A percentile compares a stretch with the other conserved stretches of the same genome.
Evolutionary conservation across 2,329 filamentous ascomycete genomes (phyloP).

Genomic region (Daldinia sp.): DNA sequence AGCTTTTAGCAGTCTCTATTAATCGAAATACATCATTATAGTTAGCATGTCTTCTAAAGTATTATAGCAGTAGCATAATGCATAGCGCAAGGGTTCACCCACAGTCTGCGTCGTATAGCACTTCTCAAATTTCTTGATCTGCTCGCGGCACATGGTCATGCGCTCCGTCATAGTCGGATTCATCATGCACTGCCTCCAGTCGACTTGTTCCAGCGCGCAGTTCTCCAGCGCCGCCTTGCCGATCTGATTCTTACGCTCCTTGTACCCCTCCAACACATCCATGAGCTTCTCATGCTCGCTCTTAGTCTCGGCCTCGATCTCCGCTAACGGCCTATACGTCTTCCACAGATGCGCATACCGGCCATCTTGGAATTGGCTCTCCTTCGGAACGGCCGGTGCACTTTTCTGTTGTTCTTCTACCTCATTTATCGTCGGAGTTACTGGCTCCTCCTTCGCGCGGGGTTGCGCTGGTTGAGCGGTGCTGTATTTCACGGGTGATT

Average conservation of each 20-base stretch:
- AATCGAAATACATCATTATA: background rate
- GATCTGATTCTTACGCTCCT: slow-evolving; percentile 82
- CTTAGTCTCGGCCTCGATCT: slow-evolving; percentile 76
- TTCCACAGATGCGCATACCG: slow-evolving; percentile 90
- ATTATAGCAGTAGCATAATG: background rate
- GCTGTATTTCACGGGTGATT: slow-evolving; percentile 79
- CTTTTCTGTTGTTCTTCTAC: slow-evolving; percentile 21
- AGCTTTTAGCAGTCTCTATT: slow-evolving; percentile 85
- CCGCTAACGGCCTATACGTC: slow-evolving; percentile 79
- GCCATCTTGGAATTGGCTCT: slow-evolving; percentile 70
- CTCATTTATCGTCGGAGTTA: slow-evolving; percentile 20
- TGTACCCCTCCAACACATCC: slow-evolving; percentile 85
- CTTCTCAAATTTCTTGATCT: slow-evolving; percentile 82
- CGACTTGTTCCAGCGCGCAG: slow-evolving; percentile 87
- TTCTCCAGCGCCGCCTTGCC: slow-evolving; percentile 90
- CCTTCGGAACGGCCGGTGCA: slow-evolving; percentile 57
- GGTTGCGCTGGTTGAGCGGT: slow-evolving; percentile 40
- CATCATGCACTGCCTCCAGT: slow-evolving; percentile 85
- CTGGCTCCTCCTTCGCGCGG: slow-evolving; percentile 23
- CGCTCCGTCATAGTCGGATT: slow-evolving; percentile 75
- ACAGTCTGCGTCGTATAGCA: slow-evolving; percentile 92
- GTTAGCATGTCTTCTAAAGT: background rate
- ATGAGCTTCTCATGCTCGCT: slow-evolving; percentile 83
- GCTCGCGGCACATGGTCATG: slow-evolving; percentile 82
- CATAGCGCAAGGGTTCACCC: slow-evolving; percentile 46